A percentile compares a stretch with the other conserved stretches of the same genome.
phyloP scores from a whole-genome alignment of 1,139 yeast species.

The Pichia sp. region DNA sequence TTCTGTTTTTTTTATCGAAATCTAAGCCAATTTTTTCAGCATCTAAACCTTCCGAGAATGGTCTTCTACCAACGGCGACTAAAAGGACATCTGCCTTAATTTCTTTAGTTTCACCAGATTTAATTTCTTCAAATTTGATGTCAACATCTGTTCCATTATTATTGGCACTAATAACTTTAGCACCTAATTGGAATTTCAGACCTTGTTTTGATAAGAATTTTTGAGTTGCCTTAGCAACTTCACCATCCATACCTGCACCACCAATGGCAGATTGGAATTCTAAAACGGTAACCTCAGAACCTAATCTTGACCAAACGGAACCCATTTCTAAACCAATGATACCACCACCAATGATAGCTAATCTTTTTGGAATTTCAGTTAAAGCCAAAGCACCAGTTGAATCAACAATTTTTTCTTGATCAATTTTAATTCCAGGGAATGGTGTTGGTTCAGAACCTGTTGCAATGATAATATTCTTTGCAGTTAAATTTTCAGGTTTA shows the following conservation, averaged over 20 bases:
- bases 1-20: slow-evolving; percentile 83
- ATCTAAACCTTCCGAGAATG: slow-evolving; percentile 84
- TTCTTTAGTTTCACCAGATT: slow-evolving; percentile 72
- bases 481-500: slow-evolving; percentile 59
- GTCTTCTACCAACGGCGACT: slow-evolving; percentile 99
- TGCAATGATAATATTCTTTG: slow-evolving; percentile 88
- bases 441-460: slow-evolving; percentile 99
- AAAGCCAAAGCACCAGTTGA: slow-evolving; percentile 89
- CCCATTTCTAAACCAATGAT: slow-evolving; percentile 99
- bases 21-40: slow-evolving; percentile 87
- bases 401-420: slow-evolving; percentile 94
- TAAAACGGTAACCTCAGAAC: slow-evolving; percentile 88
- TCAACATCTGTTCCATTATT: slow-evolving; percentile 85
- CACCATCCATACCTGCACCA: slow-evolving; percentile 94
- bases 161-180: slow-evolving; percentile 82
- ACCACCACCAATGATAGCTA: slow-evolving; percentile 98
- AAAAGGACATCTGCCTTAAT: slow-evolving; percentile 87
- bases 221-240: slow-evolving; percentile 84
- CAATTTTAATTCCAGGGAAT: slow-evolving; percentile 96
- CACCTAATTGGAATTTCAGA: slow-evolving; percentile 82
- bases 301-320: slow-evolving; percentile 92
- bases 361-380: slow-evolving; percentile 82
- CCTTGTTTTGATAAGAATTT: slow-evolving; percentile 94
- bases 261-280: slow-evolving; percentile 91
- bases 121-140: slow-evolving; percentile 83